Percentiles rank a stretch among this genome's conserved stretches.
These are phyloP conservation scores for Fusarium dlaminii DNA, from an alignment of 2,329 filamentous ascomycete species.

Conservation along the genomic window DNA sequence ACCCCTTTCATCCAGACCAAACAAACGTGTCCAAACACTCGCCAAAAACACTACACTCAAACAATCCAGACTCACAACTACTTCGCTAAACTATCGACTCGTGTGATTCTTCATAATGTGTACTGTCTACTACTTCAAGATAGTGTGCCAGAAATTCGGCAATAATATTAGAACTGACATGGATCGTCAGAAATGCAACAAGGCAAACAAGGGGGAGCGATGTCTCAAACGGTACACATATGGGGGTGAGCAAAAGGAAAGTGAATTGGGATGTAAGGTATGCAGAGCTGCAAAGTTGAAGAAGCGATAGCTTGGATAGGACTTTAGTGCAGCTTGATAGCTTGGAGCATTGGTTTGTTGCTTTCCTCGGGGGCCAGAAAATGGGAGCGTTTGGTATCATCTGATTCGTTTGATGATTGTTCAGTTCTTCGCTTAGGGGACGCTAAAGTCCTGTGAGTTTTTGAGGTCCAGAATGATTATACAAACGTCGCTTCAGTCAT, in stretches of 20 bases:
- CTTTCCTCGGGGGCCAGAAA: no score
- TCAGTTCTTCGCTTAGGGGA: background rate
- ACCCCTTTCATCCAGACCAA: background rate
- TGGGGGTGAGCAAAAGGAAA: background rate
- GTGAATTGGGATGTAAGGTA: background rate
- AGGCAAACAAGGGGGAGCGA: background rate
- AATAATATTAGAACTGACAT: background rate
- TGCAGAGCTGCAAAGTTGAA: background rate
- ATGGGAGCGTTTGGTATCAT: background rate
- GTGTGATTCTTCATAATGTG: fast-evolving
- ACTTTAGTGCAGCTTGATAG: no score
- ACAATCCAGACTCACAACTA: fast-evolving
- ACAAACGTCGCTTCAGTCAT: background rate
- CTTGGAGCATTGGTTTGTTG: background rate
- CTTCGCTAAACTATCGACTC: no score
- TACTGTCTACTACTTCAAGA: background rate
- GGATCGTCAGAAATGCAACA: background rate
- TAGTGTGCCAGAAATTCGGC: background rate
- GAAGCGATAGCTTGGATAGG: fast-evolving
- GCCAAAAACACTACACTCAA: background rate
- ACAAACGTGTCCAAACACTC: background rate
- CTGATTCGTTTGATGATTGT: background rate
- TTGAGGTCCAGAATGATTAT: background rate
- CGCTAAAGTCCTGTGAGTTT: background rate
- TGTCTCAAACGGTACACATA: background rate